Evolutionary conservation across 202 grass and related monocot genomes (phyloP).

Genomic region (Brachypodium distachyon): DNA sequence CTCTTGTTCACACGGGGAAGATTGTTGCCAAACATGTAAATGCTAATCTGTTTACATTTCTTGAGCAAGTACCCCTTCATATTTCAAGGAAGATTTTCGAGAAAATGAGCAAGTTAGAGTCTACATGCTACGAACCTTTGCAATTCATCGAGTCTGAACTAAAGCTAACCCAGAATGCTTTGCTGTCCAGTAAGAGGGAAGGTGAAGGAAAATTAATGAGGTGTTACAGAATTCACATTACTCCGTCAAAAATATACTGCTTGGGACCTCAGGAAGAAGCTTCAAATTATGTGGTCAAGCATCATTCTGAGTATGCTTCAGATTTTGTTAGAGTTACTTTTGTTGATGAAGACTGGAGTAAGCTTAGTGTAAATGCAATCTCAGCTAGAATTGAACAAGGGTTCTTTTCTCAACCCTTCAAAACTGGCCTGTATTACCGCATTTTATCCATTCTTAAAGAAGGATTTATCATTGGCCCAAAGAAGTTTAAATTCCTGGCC

Average conservation of each 20-base stretch:
- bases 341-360: conserved; percentile 93
- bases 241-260: conserved; percentile 84
- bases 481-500: conserved; percentile 92
- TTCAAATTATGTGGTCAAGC: conserved; percentile 85
- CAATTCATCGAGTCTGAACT: conserved; percentile 70
- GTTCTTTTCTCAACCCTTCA: conserved; percentile 57
- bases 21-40: conserved; percentile 53
- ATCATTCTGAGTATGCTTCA: conserved; percentile 55
- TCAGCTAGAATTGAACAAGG: conserved; percentile 60
- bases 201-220: conserved; percentile 46
- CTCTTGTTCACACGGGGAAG: conserved; percentile 86
- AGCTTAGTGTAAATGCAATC: conserved; percentile 67
- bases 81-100: conserved; percentile 51
- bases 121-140: conserved; percentile 71
- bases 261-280: conserved; percentile 78
- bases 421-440: conserved; percentile 64
- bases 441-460: conserved; percentile 79
- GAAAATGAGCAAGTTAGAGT: conserved; percentile 73
- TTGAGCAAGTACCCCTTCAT: conserved; percentile 44
- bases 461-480: conserved; percentile 63
- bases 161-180: conserved; percentile 23
- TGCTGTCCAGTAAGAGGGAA: conserved; percentile 13
- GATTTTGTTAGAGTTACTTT: conserved; percentile 93
- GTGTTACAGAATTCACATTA: conserved; percentile 82
- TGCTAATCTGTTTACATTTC: conserved; percentile 58